Conservation (phyloP, 192 early-diverging fungal genomes). For the Gryganskiella cystojenkinii region DNA sequence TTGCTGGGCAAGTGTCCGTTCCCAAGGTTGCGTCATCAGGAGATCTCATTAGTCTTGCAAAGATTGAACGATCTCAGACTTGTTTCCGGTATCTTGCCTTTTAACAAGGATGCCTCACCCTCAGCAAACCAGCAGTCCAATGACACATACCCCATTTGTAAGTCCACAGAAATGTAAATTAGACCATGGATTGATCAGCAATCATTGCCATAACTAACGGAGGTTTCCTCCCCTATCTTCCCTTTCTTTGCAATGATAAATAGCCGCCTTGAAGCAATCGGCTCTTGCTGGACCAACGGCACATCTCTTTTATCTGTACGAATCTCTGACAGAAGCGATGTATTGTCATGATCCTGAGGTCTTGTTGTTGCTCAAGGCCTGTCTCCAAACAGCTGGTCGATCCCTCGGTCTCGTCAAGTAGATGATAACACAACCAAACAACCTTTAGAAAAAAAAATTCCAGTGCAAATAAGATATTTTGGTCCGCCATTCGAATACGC, state of each 20-base stretch:
- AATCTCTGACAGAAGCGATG: slow-evolving; percentile 68
- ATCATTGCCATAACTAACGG: background rate
- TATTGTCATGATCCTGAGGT: slow-evolving; percentile 59
- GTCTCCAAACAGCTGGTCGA: slow-evolving; percentile 54
- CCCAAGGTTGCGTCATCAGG: slow-evolving; percentile 62
- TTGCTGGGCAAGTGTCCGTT: slow-evolving; percentile 76
- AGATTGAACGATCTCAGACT: slow-evolving; percentile 19
- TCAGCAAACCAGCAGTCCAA: background rate
- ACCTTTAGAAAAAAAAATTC: too few relatives aligned
- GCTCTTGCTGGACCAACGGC: slow-evolving; percentile 63
- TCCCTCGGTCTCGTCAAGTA: slow-evolving; percentile 45
- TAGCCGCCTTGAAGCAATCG: slow-evolving; percentile 18
- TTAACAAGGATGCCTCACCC: slow-evolving; percentile 21
- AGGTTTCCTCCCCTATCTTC: too few relatives aligned
- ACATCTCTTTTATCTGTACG: slow-evolving; percentile 79
- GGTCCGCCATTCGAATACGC: too few relatives aligned
- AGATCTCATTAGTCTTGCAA: slow-evolving; percentile 28
- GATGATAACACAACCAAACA: too few relatives aligned
- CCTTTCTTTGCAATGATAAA: background rate
- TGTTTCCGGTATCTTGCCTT: slow-evolving; percentile 42
- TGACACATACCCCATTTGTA: background rate
- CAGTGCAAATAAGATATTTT: too few relatives aligned
- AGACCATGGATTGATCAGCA: too few relatives aligned
- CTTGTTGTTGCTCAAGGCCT: slow-evolving; percentile 44
- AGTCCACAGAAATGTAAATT: too few relatives aligned